Evolutionary conservation across 2,329 filamentous ascomycete species (phyloP).

Genomic region (Fusarium newnesense): DNA sequence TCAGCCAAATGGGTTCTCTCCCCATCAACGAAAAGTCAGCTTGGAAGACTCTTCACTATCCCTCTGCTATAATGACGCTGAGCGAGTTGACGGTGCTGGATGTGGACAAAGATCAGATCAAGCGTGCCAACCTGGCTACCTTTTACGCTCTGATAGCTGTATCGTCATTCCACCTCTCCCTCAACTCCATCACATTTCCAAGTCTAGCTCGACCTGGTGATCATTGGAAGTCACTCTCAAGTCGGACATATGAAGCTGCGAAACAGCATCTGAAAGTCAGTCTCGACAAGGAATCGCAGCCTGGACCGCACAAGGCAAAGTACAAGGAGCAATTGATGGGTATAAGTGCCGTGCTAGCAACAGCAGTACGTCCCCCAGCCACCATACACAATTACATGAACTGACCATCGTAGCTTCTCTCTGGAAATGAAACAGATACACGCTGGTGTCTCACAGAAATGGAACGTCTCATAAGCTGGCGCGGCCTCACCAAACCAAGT

Average conservation of each 20-base stretch:
- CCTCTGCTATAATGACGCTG: slow-evolving; percentile 32
- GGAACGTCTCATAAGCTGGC: slow-evolving; percentile 36
- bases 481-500: slow-evolving; percentile 30
- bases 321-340: slow-evolving; percentile 40
- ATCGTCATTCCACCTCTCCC: slow-evolving; percentile 27
- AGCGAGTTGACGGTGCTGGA: slow-evolving; percentile 36
- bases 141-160: slow-evolving; percentile 38
- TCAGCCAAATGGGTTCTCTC: slow-evolving; percentile 37
- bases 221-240: slow-evolving; percentile 22
- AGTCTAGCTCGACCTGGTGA: slow-evolving; percentile 6
- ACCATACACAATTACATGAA: fast-evolving
- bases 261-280: slow-evolving; percentile 38
- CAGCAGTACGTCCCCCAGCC: slow-evolving; percentile 6
- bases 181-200: slow-evolving; percentile 20
- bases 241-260: slow-evolving; percentile 31
- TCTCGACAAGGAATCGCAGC: slow-evolving; percentile 33
- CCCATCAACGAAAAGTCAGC: slow-evolving; percentile 40
- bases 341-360: slow-evolving; percentile 32
- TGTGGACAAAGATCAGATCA: slow-evolving; percentile 25
- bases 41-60: slow-evolving; percentile 36
- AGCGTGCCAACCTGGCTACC: slow-evolving; percentile 27
- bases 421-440: slow-evolving; percentile 28
- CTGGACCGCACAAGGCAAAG: slow-evolving; percentile 29
- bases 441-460: slow-evolving; percentile 37
- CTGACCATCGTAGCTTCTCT: slow-evolving; percentile 1